phyloP scores from a whole-genome alignment of 2,329 filamentous ascomycete species.

The Botrytis cinerea region DNA sequence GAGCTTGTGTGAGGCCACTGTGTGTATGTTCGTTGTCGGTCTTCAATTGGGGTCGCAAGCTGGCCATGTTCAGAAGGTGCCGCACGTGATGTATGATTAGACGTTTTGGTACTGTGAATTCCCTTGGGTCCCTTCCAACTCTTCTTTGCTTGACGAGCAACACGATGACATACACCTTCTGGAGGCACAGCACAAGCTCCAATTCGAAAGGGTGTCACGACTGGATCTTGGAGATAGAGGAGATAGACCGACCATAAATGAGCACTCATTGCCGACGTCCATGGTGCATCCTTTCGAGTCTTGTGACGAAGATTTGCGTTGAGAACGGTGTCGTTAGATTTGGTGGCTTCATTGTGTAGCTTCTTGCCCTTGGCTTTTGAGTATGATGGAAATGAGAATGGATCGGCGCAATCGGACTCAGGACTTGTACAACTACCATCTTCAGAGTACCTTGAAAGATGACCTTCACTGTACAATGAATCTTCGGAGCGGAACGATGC shows the following conservation, averaged over 20 bases:
- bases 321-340: slow-evolving; percentile 22
- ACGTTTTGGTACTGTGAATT: slow-evolving; percentile 11
- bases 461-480: slow-evolving; percentile 58
- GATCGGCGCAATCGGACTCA: slow-evolving; percentile 47
- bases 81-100: slow-evolving; percentile 26
- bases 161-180: slow-evolving; percentile 63
- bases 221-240: slow-evolving; percentile 66
- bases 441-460: slow-evolving; percentile 57
- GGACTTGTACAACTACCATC: slow-evolving; percentile 57
- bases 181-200: slow-evolving; percentile 65
- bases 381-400: slow-evolving; percentile 38
- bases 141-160: slow-evolving; percentile 65
- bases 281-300: slow-evolving; percentile 50
- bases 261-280: slow-evolving; percentile 65
- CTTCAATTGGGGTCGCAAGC: slow-evolving; percentile 57
- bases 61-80: slow-evolving; percentile 48
- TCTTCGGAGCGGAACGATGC: slow-evolving; percentile 49
- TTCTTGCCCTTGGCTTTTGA: slow-evolving; percentile 35
- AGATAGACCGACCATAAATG: slow-evolving; percentile 68
- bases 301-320: slow-evolving; percentile 39
- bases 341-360: slow-evolving; percentile 11
- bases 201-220: slow-evolving; percentile 65
- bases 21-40: slow-evolving; percentile 51
- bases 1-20: slow-evolving; percentile 66
- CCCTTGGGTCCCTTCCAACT: slow-evolving; percentile 64